Base-by-base conservation (phyloP, 2,329 filamentous ascomycete species). In the Ustulina deusta region DNA sequence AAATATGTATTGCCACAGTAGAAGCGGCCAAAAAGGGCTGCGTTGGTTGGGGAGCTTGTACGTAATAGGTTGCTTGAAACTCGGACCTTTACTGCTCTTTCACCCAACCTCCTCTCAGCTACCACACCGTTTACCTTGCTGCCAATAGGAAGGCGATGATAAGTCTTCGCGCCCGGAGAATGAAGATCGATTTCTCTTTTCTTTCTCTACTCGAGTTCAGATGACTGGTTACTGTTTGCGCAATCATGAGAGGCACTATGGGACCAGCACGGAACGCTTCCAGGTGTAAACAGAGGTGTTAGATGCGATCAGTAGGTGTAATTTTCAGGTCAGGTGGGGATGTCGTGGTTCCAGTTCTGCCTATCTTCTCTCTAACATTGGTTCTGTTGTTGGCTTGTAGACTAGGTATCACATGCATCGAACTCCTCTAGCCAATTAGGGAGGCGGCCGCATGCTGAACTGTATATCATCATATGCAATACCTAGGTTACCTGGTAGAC, bases 41-140 rank as follows among this genome's bases (percentile, higher is more conserved):
- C 57, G 70, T 72, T 64, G 60, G 68, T 69, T 70, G 69, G 58
- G 60, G 72, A 71, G 68, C 67, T 76, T 75, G 73, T 76, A 76
- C 74, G 74, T 76, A 76, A 76, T 76, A 73, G 73, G 29, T 36
- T 54, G 34, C 38, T 59, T 6, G 25, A 15, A 32, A 56, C 48
- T 51, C 32, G 49, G 57, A 32, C 32, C 42, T 66, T 38, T 42
- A 34, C 25, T 17, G 25, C 40, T 44, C 36, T 46, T 52, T 44
- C 34, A 44, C 57, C 55, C 55, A 60, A 65, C 46, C 56, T 59
- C 46, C 29, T 29, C 38, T 42, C 40, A 49, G 32, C 49, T 56
- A 32, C 48, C 40, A 48, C n/a, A 22, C 49, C 20, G 40, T 36
- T 36, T 20, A 44, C 36, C 52, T 51, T 11, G 51, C 44, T 44